Conservation (phyloP, 2,329 filamentous ascomycete species). For the Pseudocercospora crystallina region DNA sequence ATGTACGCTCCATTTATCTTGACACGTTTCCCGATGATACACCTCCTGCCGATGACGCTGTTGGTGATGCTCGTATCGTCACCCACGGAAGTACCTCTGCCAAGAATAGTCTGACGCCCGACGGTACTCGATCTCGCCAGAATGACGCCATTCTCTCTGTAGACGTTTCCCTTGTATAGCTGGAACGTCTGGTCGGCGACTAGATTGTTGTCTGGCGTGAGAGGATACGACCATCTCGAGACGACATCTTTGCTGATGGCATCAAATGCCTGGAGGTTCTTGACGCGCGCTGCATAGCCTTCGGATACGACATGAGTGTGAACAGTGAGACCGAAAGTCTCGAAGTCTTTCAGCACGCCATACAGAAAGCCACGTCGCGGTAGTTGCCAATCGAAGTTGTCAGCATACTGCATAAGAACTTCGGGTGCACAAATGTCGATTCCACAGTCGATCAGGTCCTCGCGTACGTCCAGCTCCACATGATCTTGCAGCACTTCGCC, state of each 20-base stretch:
- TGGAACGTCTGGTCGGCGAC: constrained; percentile 75
- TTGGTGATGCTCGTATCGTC: constrained; percentile 68
- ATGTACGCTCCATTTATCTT: constrained; percentile 76
- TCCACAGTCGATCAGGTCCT: constrained; percentile 87
- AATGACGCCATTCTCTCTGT: constrained; percentile 75
- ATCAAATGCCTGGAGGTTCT: constrained; percentile 86
- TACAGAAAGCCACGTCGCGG: constrained; percentile 86
- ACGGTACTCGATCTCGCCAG: constrained; percentile 71
- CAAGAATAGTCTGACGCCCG: constrained; percentile 70
- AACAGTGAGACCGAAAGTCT: constrained; percentile 95
- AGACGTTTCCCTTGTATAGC: constrained; percentile 66
- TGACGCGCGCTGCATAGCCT: constrained; percentile 82
- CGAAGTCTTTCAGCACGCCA: constrained; percentile 92
- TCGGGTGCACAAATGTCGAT: constrained; percentile 98
- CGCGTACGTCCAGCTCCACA: constrained; percentile 76
- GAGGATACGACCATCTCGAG: constrained; percentile 80
- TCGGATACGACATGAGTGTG: constrained; percentile 82
- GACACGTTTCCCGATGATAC: constrained; percentile 83
- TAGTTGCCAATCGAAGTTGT: constrained; percentile 95
- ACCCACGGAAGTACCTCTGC: constrained; percentile 72
- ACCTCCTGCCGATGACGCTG: constrained; percentile 80
- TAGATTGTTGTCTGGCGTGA: constrained; percentile 86
- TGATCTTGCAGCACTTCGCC: constrained; percentile 72
- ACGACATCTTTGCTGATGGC: constrained; percentile 85
- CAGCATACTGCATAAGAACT: constrained; percentile 90